Evolutionary conservation across 2,329 filamentous ascomycete genomes (phyloP).

Genomic region (Polychaeton citri): DNA sequence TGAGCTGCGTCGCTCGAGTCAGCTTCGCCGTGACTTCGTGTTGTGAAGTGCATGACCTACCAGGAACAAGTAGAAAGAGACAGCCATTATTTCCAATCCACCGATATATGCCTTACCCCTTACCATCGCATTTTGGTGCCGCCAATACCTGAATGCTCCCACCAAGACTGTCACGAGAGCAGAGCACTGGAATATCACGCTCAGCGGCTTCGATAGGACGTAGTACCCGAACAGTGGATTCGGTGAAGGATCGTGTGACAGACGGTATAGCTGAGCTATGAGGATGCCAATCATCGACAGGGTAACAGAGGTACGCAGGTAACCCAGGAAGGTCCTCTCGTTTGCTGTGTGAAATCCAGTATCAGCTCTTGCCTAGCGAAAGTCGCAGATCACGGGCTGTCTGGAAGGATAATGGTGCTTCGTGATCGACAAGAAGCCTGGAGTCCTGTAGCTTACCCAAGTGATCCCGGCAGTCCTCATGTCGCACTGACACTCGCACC

Average conservation of each 20-base stretch:
- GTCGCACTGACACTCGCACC: conserved; percentile 37
- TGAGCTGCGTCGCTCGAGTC: conserved; percentile 4
- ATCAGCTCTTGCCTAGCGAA: neutral
- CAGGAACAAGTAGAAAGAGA: conserved; percentile 33
- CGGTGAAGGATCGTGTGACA: conserved; percentile 37
- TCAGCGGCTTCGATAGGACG: conserved; percentile 47
- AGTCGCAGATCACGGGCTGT: neutral
- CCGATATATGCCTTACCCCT: conserved; percentile 44
- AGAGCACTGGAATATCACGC: conserved; percentile 33
- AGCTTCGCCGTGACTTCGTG: neutral
- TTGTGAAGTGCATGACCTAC: conserved; percentile 31
- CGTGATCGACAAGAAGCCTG: neutral
- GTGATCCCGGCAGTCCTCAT: conserved; percentile 40
- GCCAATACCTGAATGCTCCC: conserved; percentile 48
- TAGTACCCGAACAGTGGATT: conserved; percentile 43
- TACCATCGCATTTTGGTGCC: conserved; percentile 45
- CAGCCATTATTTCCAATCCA: conserved; percentile 43
- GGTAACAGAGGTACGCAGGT: conserved; percentile 56
- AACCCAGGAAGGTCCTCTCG: conserved; percentile 61
- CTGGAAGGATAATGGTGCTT: neutral
- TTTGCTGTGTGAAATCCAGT: conserved; percentile 40
- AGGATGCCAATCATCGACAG: conserved; percentile 54
- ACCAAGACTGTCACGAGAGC: conserved; percentile 38
- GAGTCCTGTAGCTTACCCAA: conserved; percentile 34
- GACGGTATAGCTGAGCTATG: conserved; percentile 54